Percentiles rank a stretch among this genome's conserved stretches.
Conservation (phyloP, 768 basidiomycete species). For the Tephrocybe sp. region DNA sequence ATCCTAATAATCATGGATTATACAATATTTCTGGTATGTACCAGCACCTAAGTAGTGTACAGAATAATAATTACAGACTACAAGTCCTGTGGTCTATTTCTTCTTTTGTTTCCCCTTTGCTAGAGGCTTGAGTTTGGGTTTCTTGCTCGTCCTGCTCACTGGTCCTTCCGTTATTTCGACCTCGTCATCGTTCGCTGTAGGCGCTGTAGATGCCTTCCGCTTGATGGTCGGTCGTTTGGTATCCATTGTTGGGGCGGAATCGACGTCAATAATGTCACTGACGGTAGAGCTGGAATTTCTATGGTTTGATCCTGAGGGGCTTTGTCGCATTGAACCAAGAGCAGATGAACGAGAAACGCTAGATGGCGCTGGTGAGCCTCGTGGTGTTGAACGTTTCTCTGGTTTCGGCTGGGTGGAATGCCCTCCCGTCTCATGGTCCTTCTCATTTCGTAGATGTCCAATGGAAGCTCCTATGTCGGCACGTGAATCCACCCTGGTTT, state of each 20-base stretch:
- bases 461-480: conserved; percentile 23
- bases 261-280: conserved; percentile 45
- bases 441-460: conserved; percentile 21
- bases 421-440: conserved; percentile 21
- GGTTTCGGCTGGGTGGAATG: conserved; percentile 13
- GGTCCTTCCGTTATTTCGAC: conserved; percentile 53
- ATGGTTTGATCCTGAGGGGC: conserved; percentile 44
- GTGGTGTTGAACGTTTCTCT: conserved; percentile 26
- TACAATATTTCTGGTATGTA: conserved; percentile 1
- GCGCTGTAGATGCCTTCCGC: conserved; percentile 42
- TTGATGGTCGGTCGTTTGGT: conserved; percentile 38
- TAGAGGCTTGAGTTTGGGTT: conserved; percentile 34
- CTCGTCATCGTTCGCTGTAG: conserved; percentile 51
- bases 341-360: conserved; percentile 43
- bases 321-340: conserved; percentile 50
- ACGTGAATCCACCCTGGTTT: conserved; percentile 55
- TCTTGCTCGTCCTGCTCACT: conserved; percentile 26
- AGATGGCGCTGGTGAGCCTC: conserved; percentile 45
- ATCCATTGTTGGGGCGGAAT: conserved; percentile 28
- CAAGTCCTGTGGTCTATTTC: not conserved
- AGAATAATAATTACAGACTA: not conserved
- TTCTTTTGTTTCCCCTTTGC: conserved; percentile 44
- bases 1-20: conserved; percentile 2
- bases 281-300: conserved; percentile 43
- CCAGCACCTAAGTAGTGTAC: no score